Conservation (phyloP, 495 filamentous ascomycete species). For the Echria macrotheca region DNA sequence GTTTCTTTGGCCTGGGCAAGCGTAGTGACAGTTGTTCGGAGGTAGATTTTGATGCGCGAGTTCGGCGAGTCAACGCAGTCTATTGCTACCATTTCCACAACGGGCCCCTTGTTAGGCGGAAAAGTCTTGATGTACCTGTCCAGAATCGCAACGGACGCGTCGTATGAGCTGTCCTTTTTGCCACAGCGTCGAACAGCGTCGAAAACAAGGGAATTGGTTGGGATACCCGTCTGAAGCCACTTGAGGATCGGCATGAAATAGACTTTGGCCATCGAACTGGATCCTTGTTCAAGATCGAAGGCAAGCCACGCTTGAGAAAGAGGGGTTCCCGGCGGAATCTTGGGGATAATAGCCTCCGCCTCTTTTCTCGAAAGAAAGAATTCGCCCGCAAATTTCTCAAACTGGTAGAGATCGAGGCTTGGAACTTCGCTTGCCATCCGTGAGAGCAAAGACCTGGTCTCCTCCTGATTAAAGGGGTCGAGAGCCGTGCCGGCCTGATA, state of each 20-base stretch:
- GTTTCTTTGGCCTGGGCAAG: neutral
- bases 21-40: neutral
- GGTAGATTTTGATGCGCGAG: neutral
- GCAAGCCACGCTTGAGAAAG: constrained; percentile 2
- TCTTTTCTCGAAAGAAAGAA: neutral
- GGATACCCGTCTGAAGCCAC: neutral
- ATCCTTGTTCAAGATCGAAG: neutral
- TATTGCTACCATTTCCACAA: neutral
- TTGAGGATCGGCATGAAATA: constrained; percentile 9
- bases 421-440: neutral
- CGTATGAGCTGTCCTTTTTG: neutral
- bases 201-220: neutral
- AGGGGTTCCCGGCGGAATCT: neutral
- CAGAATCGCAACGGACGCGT: neutral
- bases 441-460: neutral
- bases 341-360: neutral
- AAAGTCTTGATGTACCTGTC: too few species aligned
- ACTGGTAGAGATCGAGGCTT: neutral
- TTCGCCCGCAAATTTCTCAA: neutral
- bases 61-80: neutral
- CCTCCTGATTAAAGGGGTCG: constrained; percentile 4
- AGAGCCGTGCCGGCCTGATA: neutral
- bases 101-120: neutral
- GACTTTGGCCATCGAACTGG: neutral
- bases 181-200: neutral